These are phyloP conservation scores for Mucuna pruriens DNA, from an alignment of 306 rosid species.

Conservation along the genomic window DNA sequence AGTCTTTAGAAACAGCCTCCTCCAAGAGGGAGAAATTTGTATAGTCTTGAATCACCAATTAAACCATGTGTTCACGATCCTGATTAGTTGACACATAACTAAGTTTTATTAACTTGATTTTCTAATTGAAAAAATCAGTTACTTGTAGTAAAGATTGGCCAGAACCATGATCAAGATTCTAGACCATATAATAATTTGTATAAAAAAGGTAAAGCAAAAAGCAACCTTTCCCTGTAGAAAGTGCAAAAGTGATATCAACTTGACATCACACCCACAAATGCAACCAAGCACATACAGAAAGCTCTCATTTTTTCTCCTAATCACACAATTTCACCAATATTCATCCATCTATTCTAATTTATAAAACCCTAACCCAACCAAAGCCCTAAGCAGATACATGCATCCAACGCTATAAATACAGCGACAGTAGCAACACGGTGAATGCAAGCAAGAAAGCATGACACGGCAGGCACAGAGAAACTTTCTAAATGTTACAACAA, in stretches of 20 bases:
- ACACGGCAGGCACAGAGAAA: background rate
- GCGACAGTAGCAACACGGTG: background rate
- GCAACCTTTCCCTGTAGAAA: background rate
- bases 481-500: background rate
- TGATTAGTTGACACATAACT: background rate
- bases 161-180: background rate
- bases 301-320: background rate
- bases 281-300: background rate
- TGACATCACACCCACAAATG: background rate
- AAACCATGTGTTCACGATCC: background rate
- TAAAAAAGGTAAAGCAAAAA: background rate
- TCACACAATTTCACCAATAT: background rate
- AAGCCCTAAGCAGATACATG: slow-evolving; percentile 9
- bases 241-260: background rate
- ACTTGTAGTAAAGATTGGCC: background rate
- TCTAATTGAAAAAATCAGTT: background rate
- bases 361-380: slow-evolving; percentile 34
- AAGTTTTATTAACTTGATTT: background rate
- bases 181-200: background rate
- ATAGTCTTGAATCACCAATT: background rate
- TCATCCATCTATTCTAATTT: background rate
- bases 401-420: background rate
- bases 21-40: background rate
- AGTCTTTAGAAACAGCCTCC: background rate
- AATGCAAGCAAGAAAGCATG: background rate